Conservation (phyloP, 2,329 filamentous ascomycete species). For the Trichoderma arundinaceum region DNA sequence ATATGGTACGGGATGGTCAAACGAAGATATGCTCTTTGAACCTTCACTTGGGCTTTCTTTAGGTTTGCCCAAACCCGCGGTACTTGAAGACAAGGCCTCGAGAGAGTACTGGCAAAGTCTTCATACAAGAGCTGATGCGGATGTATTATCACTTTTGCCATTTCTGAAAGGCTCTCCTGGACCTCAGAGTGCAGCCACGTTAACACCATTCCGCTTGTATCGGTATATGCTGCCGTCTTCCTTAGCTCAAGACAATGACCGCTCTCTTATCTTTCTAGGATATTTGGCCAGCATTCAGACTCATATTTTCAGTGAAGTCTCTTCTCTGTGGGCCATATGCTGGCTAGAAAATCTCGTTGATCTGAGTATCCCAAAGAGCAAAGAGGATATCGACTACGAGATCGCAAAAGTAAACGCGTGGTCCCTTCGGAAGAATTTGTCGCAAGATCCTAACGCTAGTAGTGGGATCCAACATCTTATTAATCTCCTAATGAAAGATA, state of each 20-base stretch:
- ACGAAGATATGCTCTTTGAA: conserved; percentile 9
- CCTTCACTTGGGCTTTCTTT: not conserved
- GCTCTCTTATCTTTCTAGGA: conserved; percentile 12
- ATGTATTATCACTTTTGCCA: conserved; percentile 6
- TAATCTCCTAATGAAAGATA: conserved; percentile 8
- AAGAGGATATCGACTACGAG: conserved; percentile 12
- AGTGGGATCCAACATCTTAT: conserved; percentile 10
- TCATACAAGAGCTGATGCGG: not conserved
- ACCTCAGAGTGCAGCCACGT: not conserved
- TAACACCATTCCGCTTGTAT: conserved; percentile 14
- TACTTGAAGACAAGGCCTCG: not conserved
- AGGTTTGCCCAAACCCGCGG: conserved; percentile 1
- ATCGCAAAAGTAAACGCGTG: conserved; percentile 13
- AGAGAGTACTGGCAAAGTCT: not conserved
- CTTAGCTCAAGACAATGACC: conserved; percentile 3
- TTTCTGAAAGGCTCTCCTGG: conserved; percentile 6
- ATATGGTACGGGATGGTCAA: conserved; percentile 10
- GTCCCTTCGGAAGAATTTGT: conserved; percentile 4
- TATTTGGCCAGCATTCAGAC: conserved; percentile 8
- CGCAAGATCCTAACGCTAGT: not conserved
- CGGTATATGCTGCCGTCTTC: conserved; percentile 16
- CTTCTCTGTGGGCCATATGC: conserved; percentile 16
- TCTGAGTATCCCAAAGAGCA: not conserved
- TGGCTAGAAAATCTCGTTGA: conserved; percentile 15
- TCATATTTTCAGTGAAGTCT: conserved; percentile 15